Evolutionary conservation across 2,329 filamentous ascomycete genomes (phyloP), one percentile per base, ranked within the genome.

Genomic region (Talaromyces sp.): DNA sequence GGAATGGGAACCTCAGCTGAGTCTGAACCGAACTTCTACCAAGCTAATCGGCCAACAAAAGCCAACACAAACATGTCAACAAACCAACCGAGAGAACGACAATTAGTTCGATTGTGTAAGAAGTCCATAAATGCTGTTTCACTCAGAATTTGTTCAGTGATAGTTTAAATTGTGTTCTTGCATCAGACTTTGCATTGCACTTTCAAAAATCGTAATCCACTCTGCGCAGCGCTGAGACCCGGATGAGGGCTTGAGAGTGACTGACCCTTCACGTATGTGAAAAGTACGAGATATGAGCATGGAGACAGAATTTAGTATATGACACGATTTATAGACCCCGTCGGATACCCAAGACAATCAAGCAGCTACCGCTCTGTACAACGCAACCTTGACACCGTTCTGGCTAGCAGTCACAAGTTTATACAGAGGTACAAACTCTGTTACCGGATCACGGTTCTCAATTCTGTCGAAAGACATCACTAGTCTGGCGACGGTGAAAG

Each of bases 391-490:
- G 55, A 63, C 61, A 8, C 61, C 61, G 18, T 63, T 63, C 35
- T 55, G 55, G 23, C 61, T 63, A 2, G 61, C 61, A 44, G 46
- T 59, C 28, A 63, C 61, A 57, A 63, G 61, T 39, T 59, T 63
- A 31, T 63, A 63, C 55, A 58, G 11, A 18, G 55, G 55, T 1
- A 63, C 55, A 59, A 52, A 63, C 55, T 63, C 55, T 25, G 9
- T 6, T 12, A 63, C 61, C 0, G 55, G 55, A 2, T 63, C 61
- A 3, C 55, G 61, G 37, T 63, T 63, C 23, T 63, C 61, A 63
- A 63, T 63, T 0, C 55, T 9, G 28, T 63, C 61, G 42, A 63
- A 52, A 14, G 14, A 6, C 3, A n/a, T 2, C 7, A 63, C 44
- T 11, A 63, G 18, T 14, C 46, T 57, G 12, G 61, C 55, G 9